Conservation (phyloP, 2,329 filamentous ascomycete genomes). For the Colletotrichum acutatum region DNA sequence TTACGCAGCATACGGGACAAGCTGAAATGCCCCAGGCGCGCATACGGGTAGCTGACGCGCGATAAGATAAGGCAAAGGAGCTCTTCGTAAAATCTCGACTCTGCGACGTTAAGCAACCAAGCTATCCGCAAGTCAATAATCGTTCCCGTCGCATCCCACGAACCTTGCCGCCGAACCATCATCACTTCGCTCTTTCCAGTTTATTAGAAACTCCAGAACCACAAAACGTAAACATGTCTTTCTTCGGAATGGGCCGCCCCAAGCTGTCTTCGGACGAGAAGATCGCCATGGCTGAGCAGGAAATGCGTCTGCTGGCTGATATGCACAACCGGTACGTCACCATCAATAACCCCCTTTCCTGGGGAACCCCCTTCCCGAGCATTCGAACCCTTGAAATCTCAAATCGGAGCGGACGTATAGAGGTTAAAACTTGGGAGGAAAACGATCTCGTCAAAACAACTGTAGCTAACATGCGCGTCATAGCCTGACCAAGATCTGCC, state of each 20-base stretch:
- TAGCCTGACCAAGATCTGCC: slow-evolving; percentile 89
- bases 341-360: not conserved
- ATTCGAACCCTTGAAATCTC: too few relatives aligned
- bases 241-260: slow-evolving; percentile 66
- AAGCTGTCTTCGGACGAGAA: slow-evolving; percentile 97
- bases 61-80: slow-evolving; percentile 35
- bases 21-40: not conserved
- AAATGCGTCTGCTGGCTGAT: slow-evolving; percentile 97
- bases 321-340: slow-evolving; percentile 91
- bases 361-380: too few relatives aligned
- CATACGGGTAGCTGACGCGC: not conserved
- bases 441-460: not conserved
- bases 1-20: too few relatives aligned
- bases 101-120: slow-evolving; percentile 27
- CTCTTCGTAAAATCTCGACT: slow-evolving; percentile 36
- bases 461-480: not conserved
- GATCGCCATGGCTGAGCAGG: slow-evolving; percentile 94
- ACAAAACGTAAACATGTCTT: slow-evolving; percentile 51
- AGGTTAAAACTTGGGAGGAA: not conserved
- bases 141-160: slow-evolving; percentile 1
- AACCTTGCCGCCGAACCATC: not conserved
- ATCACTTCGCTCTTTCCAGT: not conserved
- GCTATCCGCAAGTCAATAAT: slow-evolving; percentile 13
- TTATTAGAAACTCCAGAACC: not conserved
- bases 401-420: not conserved